Conservation (phyloP, 495 filamentous ascomycete species). For the Aeminium ludgeri region DNA sequence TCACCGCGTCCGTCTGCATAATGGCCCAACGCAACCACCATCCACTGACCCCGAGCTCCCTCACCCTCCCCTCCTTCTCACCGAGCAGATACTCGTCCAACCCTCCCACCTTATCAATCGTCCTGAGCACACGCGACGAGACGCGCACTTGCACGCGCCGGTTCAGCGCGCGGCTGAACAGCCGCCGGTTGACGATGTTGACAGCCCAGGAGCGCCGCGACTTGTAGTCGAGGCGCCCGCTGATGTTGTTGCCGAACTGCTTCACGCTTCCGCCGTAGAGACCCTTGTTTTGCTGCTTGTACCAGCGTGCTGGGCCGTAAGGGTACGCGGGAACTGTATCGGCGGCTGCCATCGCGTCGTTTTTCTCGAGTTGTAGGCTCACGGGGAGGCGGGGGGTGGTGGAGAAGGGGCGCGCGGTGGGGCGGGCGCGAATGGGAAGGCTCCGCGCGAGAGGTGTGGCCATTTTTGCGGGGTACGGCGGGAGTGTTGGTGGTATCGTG, state of each 20-base stretch:
- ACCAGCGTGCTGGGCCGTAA: slow-evolving; percentile 57
- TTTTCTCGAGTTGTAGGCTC: slow-evolving; percentile 12
- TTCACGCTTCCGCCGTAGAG: slow-evolving; percentile 65
- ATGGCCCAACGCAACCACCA: slow-evolving; percentile 77
- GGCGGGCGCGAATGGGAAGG: background rate
- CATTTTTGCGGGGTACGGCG: background rate
- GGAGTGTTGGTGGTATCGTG: too few relatives aligned
- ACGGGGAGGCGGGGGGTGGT: slow-evolving; percentile 6
- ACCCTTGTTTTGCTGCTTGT: slow-evolving; percentile 70
- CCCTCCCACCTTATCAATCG: slow-evolving; percentile 72
- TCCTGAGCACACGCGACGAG: slow-evolving; percentile 60
- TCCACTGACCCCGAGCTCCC: slow-evolving; percentile 69
- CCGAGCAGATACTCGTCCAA: slow-evolving; percentile 81
- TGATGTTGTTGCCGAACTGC: slow-evolving; percentile 85
- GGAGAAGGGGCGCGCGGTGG: slow-evolving; percentile 13
- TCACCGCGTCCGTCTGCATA: slow-evolving; percentile 53
- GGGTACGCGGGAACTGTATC: slow-evolving; percentile 57
- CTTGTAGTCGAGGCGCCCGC: slow-evolving; percentile 58
- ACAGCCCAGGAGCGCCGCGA: slow-evolving; percentile 74
- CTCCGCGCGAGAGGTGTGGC: slow-evolving; percentile 9
- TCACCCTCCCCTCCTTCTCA: slow-evolving; percentile 51
- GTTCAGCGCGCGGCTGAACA: slow-evolving; percentile 52
- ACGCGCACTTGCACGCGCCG: slow-evolving; percentile 54
- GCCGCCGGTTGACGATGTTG: slow-evolving; percentile 63
- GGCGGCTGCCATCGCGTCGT: slow-evolving; percentile 11